Evolutionary conservation across 176 grass and related monocot genomes (phyloP).

Genomic region (Bothriochloa decipiens): DNA sequence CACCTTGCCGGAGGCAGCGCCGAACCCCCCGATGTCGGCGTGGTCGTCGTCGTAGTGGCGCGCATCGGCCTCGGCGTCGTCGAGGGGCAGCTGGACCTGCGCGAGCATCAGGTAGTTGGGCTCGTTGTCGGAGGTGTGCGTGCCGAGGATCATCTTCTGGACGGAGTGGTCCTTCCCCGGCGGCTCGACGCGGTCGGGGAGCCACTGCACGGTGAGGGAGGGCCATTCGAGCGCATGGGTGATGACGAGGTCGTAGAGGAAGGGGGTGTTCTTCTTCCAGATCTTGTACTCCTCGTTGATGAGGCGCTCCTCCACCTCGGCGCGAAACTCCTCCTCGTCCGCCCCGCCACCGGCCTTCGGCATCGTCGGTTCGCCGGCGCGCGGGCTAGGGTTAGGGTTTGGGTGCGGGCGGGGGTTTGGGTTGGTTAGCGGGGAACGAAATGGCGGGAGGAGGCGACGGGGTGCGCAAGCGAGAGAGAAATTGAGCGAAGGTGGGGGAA

Average conservation of each 20-base stretch:
- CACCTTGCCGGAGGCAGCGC: slow-evolving; percentile 75
- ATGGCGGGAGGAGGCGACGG: slow-evolving; percentile 44
- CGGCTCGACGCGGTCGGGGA: slow-evolving; percentile 86
- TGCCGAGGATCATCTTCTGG: slow-evolving; percentile 96
- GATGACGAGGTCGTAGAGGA: slow-evolving; percentile 97
- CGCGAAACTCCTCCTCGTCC: slow-evolving; percentile 78
- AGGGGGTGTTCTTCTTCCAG: slow-evolving; percentile 99
- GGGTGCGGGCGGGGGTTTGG: neutral
- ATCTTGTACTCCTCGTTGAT: slow-evolving; percentile 99
- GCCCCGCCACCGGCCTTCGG: slow-evolving; percentile 59
- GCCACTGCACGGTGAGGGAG: slow-evolving; percentile 96
- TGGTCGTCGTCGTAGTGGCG: slow-evolving; percentile 90
- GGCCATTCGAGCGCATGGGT: slow-evolving; percentile 99
- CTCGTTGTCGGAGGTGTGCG: slow-evolving; percentile 98
- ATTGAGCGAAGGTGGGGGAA: neutral
- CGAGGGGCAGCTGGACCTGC: slow-evolving; percentile 88
- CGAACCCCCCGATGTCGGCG: slow-evolving; percentile 82
- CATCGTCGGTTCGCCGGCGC: slow-evolving; percentile 42
- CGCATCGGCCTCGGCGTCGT: slow-evolving; percentile 89
- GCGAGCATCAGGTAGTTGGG: slow-evolving; percentile 98
- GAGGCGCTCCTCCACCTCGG: slow-evolving; percentile 85
- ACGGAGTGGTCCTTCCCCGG: slow-evolving; percentile 91
- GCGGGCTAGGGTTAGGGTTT: slow-evolving; percentile 58
- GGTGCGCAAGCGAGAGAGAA: neutral
- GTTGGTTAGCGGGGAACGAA: slow-evolving; percentile 29